Percentiles rank a stretch among this genome's conserved stretches.
phyloP scores from a whole-genome alignment of 495 filamentous ascomycete species.

The Mytilinidion resinicola region DNA sequence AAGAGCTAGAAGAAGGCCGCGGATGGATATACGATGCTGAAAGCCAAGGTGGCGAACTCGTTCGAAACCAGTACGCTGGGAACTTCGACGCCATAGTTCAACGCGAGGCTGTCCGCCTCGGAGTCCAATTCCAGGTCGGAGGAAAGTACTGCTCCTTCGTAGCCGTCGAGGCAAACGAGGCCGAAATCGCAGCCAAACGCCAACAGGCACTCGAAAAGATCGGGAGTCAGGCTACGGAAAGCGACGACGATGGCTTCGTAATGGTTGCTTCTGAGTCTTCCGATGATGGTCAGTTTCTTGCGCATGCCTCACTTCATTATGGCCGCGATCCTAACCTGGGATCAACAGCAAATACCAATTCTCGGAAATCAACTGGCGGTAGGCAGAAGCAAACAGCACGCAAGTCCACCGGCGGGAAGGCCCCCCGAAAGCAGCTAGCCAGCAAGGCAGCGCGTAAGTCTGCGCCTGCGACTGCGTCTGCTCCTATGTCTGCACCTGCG shows the following conservation, averaged over 20 bases:
- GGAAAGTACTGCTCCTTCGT: constrained; percentile 66
- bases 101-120: constrained; percentile 57
- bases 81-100: constrained; percentile 49
- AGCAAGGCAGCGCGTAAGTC: constrained; percentile 7
- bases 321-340: background rate
- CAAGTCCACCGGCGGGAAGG: constrained; percentile 11
- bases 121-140: constrained; percentile 56
- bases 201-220: constrained; percentile 9
- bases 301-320: no score
- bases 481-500: background rate
- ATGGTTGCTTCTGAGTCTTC: background rate
- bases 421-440: constrained; percentile 14
- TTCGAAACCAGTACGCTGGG: constrained; percentile 44
- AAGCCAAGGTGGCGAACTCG: constrained; percentile 37
- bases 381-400: constrained; percentile 1
- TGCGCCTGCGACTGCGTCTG: constrained; percentile 4
- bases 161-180: constrained; percentile 46
- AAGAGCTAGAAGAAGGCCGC: constrained; percentile 61
- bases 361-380: no score
- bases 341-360: background rate
- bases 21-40: constrained; percentile 56
- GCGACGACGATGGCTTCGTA: background rate
- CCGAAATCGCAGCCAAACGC: constrained; percentile 11
- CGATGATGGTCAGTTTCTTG: no score
- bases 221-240: background rate